Evolutionary conservation across 2,329 filamentous ascomycete genomes (phyloP), one percentile per base, ranked within the genome.

Genomic region (Trichophaea hybrida): DNA sequence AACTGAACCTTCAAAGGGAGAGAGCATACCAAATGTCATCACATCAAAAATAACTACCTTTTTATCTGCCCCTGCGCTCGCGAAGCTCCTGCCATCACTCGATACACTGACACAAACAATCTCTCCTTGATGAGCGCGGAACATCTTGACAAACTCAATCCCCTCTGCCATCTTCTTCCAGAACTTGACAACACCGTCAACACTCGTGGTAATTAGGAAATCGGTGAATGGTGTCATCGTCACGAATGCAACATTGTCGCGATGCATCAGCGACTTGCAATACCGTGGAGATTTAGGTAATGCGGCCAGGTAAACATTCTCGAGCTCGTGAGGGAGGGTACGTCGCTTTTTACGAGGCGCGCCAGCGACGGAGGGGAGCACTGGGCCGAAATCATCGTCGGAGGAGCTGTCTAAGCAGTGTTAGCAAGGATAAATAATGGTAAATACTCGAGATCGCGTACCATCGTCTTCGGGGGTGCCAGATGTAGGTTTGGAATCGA

Each of bases 81-180:
- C 94, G 76, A 94, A 98, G 72, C 87, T 95, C 69, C 89, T 80
- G 0, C 93, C 93, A 72, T 98, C 93, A 44, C 83, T 80, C 73
- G 91, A 97, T 64, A 87, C 84, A 40, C 84, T 93, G 49, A 93
- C 87, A 33, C 85, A 85, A 62, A 78, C 82, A 69, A 97, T 88
- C 70, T 94, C 88, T 55, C 88, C 87, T 59, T 80, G 78, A 73
- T 98, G 94, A 6, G 93, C 90, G 70, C 84, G 85, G 75, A 95
- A 98, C 74, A 98, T 90, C 74, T 98, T 98, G 57, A 97, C 91
- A 70, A 98, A 98, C 74, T 98, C 94, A 60, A 98, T 86, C 0
- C 88, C 88, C 37, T 87, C 83, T 1, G 82, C 84, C 65, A 86
- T 80, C 75, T 98, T 98, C 75, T 98, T 98, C 93, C 93, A 98